Evolutionary conservation across 345 rosid species (phyloP).

Genomic region (Raphanus sativus): DNA sequence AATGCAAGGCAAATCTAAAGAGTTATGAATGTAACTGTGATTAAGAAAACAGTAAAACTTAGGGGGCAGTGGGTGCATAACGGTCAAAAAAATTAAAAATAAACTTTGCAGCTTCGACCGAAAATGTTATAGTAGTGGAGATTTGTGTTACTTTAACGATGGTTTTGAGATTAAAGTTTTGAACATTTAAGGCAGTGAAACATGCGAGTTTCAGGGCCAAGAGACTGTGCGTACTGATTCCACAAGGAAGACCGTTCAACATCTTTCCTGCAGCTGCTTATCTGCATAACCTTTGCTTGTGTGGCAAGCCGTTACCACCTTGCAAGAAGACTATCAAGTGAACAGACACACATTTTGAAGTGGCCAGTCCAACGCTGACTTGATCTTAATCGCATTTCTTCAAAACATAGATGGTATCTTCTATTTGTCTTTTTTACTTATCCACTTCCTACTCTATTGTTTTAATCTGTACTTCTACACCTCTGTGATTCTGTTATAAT

Average conservation of each 20-base stretch:
- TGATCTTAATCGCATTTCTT: constrained; percentile 36
- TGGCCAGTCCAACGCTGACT: constrained; percentile 78
- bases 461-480: constrained; percentile 24
- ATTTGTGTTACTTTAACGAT: constrained; percentile 13
- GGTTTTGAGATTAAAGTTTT: constrained; percentile 10
- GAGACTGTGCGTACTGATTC: constrained; percentile 81
- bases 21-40: no score
- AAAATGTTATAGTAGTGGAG: background rate
- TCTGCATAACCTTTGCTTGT: constrained; percentile 88
- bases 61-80: no score
- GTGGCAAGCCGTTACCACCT: constrained; percentile 86
- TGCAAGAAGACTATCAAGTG: constrained; percentile 50
- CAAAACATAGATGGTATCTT: constrained; percentile 33
- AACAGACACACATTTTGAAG: background rate
- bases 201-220: constrained; percentile 90
- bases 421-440: constrained; percentile 24
- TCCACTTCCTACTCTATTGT: constrained; percentile 27
- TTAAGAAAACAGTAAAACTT: no score
- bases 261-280: constrained; percentile 78
- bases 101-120: background rate
- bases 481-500: constrained; percentile 2
- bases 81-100: background rate
- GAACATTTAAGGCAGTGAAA: constrained; percentile 46
- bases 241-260: constrained; percentile 89
- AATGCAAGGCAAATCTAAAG: no score